Percentiles rank a stretch among this genome's conserved stretches.
phyloP scores from a whole-genome alignment of 2,329 filamentous ascomycete species.

The Neoarthrinium moseri region DNA sequence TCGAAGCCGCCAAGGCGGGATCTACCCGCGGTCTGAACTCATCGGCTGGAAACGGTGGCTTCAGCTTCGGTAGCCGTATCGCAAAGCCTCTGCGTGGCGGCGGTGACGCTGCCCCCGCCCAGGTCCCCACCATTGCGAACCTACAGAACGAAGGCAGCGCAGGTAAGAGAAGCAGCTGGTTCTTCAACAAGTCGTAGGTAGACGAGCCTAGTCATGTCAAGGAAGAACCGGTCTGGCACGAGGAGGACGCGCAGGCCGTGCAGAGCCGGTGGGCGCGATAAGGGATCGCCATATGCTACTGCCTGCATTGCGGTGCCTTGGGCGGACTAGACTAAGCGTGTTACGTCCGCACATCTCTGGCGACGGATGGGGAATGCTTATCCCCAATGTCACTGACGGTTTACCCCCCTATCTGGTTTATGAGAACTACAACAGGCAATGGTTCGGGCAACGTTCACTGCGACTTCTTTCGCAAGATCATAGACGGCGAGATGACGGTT shows the following conservation, averaged over 20 bases:
- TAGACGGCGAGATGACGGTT: too few species aligned
- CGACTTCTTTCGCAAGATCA: too few species aligned
- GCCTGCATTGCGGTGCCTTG: neutral
- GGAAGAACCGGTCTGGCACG: neutral
- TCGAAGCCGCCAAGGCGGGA: slow-evolving; percentile 91
- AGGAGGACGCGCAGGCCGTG: neutral
- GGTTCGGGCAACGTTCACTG: too few species aligned
- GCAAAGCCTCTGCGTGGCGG: slow-evolving; percentile 68
- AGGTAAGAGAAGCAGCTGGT: slow-evolving; percentile 65
- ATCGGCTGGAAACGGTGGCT: slow-evolving; percentile 59
- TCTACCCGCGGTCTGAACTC: slow-evolving; percentile 81
- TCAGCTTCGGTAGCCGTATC: slow-evolving; percentile 70
- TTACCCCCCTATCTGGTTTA: too few species aligned
- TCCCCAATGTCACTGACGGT: too few species aligned
- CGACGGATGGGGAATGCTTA: too few species aligned
- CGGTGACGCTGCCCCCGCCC: slow-evolving; percentile 45
- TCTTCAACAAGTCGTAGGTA: slow-evolving; percentile 61
- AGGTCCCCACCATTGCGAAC: slow-evolving; percentile 56
- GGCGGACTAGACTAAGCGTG: slow-evolving; percentile 5
- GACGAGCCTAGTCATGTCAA: slow-evolving; percentile 4
- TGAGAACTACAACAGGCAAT: too few species aligned
- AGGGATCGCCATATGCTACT: neutral
- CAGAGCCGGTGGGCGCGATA: neutral
- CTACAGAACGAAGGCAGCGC: slow-evolving; percentile 55
- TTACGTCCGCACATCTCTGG: too few species aligned